Conservation (phyloP, 495 filamentous ascomycete species). For the Parathielavia hyrcaniae region DNA sequence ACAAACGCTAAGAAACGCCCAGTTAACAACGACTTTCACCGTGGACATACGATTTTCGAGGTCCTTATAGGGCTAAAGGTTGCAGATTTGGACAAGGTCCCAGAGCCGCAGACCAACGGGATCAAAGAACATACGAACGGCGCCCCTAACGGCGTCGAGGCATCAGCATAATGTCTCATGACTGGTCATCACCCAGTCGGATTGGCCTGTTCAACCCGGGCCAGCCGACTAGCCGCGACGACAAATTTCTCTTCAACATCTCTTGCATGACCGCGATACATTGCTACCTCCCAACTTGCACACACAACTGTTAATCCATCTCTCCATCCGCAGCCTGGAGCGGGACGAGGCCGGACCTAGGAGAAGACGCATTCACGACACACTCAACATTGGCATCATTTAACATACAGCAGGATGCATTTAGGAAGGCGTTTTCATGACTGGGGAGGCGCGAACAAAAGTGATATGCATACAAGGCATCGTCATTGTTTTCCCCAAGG, state of each 20-base stretch:
- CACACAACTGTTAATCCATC: slow-evolving; percentile 17
- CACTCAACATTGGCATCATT: slow-evolving; percentile 13
- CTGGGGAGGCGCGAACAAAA: slow-evolving; percentile 3
- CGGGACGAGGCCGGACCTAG: slow-evolving; percentile 7
- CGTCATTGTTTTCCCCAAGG: slow-evolving; percentile 7
- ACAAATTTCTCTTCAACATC: slow-evolving; percentile 23
- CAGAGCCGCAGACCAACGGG: slow-evolving; percentile 15
- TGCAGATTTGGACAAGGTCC: slow-evolving; percentile 52
- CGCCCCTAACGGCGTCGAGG: slow-evolving; percentile 23
- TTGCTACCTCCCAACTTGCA: slow-evolving; percentile 22
- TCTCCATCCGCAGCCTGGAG: slow-evolving; percentile 16
- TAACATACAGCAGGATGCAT: slow-evolving; percentile 21
- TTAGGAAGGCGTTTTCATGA: slow-evolving; percentile 19
- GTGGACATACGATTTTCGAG: slow-evolving; percentile 66
- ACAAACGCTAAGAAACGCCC: slow-evolving; percentile 14
- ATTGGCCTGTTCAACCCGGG: slow-evolving; percentile 8
- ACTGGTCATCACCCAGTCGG: slow-evolving; percentile 7
- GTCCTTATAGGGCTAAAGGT: slow-evolving; percentile 76
- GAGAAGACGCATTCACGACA: slow-evolving; percentile 16
- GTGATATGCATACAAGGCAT: slow-evolving; percentile 13
- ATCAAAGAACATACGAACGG: slow-evolving; percentile 14
- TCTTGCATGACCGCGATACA: slow-evolving; percentile 19
- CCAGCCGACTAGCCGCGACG: neutral
- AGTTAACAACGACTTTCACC: slow-evolving; percentile 97
- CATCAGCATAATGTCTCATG: slow-evolving; percentile 25